These are phyloP conservation scores for Luzula sylvatica DNA, from an alignment of 176 grass and related monocot genomes.

Conservation along the genomic window DNA sequence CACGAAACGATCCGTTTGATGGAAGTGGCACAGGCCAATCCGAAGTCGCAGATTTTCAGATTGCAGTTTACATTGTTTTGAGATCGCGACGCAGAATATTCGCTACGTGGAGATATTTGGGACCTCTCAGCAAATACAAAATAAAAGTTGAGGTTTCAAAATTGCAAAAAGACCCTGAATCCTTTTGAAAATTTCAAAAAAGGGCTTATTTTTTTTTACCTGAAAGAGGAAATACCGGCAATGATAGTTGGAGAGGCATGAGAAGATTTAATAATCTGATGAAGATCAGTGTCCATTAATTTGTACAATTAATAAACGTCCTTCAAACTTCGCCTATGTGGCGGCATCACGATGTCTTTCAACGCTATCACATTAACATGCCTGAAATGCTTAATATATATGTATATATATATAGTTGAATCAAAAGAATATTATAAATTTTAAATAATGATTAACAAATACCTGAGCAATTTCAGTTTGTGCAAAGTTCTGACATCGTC, in stretches of 20 bases:
- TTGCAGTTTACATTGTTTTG: conserved; percentile 39
- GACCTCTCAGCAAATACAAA: conserved; percentile 27
- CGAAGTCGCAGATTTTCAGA: conserved; percentile 39
- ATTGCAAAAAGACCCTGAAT: too few species aligned
- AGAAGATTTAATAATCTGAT: conserved; percentile 34
- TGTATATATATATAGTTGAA: too few species aligned
- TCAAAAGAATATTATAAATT: too few species aligned
- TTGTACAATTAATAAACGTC: conserved; percentile 38
- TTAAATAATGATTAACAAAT: too few species aligned
- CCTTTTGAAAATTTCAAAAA: too few species aligned
- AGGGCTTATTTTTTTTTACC: too few species aligned
- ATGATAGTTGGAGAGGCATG: conserved; percentile 31
- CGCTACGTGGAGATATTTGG: conserved; percentile 34
- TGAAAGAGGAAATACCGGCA: conserved; percentile 37
- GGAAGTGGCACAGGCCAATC: conserved; percentile 27
- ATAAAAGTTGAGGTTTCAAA: neutral
- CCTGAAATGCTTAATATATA: conserved; percentile 21
- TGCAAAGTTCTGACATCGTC: conserved; percentile 29
- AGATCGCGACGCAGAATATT: conserved; percentile 39
- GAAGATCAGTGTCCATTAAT: conserved; percentile 38
- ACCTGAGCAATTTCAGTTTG: conserved; percentile 28
- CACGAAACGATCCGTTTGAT: conserved; percentile 22
- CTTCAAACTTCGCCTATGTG: conserved; percentile 29
- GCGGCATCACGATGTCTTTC: conserved; percentile 39
- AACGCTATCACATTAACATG: conserved; percentile 36